Conservation (phyloP, 495 filamentous ascomycete genomes). For the Podospora fimiseda region DNA sequence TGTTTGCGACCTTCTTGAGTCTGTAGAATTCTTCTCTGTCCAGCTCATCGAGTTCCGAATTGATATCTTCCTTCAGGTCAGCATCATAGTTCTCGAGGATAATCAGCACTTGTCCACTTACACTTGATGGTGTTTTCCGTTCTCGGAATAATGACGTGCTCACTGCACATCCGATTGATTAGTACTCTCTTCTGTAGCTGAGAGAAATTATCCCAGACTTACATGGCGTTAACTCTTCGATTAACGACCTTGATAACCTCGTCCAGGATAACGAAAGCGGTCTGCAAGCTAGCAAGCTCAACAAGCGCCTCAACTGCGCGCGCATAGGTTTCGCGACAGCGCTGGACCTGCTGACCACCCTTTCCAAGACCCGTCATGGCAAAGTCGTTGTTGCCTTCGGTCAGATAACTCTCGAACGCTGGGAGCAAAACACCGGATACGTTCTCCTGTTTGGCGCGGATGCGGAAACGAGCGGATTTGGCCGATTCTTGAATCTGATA, state of each 20-base stretch:
- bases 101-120: constrained; percentile 30
- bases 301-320: constrained; percentile 94
- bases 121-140: constrained; percentile 99
- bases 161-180: constrained; percentile 45
- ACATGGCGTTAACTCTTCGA: constrained; percentile 96
- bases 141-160: constrained; percentile 95
- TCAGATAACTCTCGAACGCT: constrained; percentile 80
- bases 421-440: constrained; percentile 93
- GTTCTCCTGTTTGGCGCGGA: constrained; percentile 95
- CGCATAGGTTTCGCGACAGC: constrained; percentile 94
- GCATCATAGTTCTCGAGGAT: background rate
- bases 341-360: constrained; percentile 93
- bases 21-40: constrained; percentile 98
- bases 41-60: constrained; percentile 95
- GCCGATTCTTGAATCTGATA: constrained; percentile 97
- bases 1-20: constrained; percentile 94
- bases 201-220: constrained; percentile 36
- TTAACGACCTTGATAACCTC: constrained; percentile 99
- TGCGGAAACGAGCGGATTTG: constrained; percentile 82
- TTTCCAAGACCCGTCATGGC: constrained; percentile 93
- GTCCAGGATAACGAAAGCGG: constrained; percentile 94
- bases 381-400: constrained; percentile 92
- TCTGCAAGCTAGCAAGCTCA: constrained; percentile 93
- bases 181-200: too few relatives aligned
- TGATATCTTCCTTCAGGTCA: constrained; percentile 66